Evolutionary conservation across 768 basidiomycete species (phyloP).

Genomic region (Lentinula guzmanii): DNA sequence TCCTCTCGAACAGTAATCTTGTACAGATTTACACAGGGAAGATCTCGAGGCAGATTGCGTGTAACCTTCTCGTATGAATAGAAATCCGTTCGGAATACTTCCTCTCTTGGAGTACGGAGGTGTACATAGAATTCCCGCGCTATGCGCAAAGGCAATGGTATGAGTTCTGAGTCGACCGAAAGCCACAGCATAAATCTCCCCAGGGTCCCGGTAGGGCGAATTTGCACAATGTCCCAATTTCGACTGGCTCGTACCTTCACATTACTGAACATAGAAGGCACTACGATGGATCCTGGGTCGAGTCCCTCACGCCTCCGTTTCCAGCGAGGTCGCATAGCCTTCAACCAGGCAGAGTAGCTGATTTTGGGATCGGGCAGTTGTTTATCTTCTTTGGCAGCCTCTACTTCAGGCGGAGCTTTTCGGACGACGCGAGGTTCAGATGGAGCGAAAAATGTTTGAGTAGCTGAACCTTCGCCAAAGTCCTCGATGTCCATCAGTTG

Average conservation of each 20-base stretch:
- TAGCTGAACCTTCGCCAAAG: slow-evolving; percentile 20
- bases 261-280: slow-evolving; percentile 73
- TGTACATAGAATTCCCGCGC: slow-evolving; percentile 93
- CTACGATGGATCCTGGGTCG: slow-evolving; percentile 28
- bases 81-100: slow-evolving; percentile 59
- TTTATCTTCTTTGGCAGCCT: slow-evolving; percentile 23
- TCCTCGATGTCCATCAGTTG: slow-evolving; percentile 61
- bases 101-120: slow-evolving; percentile 63
- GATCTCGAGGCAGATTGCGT: slow-evolving; percentile 73
- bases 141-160: slow-evolving; percentile 78
- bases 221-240: slow-evolving; percentile 91
- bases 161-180: slow-evolving; percentile 70
- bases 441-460: slow-evolving; percentile 42
- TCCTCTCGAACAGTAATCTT: slow-evolving; percentile 80
- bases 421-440: slow-evolving; percentile 45
- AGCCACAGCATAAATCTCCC: slow-evolving; percentile 91
- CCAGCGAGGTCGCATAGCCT: slow-evolving; percentile 76
- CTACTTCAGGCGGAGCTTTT: slow-evolving; percentile 36
- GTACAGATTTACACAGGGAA: slow-evolving; percentile 75
- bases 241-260: slow-evolving; percentile 52
- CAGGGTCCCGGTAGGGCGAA: slow-evolving; percentile 66
- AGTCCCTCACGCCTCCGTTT: slow-evolving; percentile 42
- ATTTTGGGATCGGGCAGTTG: slow-evolving; percentile 58
- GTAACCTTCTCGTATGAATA: slow-evolving; percentile 72
- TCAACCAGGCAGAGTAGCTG: slow-evolving; percentile 75